A percentile compares a stretch with the other conserved stretches of the same genome.
phyloP scores from a whole-genome alignment of 192 early-diverging fungal species.

The Nowakowskiella sp. region DNA sequence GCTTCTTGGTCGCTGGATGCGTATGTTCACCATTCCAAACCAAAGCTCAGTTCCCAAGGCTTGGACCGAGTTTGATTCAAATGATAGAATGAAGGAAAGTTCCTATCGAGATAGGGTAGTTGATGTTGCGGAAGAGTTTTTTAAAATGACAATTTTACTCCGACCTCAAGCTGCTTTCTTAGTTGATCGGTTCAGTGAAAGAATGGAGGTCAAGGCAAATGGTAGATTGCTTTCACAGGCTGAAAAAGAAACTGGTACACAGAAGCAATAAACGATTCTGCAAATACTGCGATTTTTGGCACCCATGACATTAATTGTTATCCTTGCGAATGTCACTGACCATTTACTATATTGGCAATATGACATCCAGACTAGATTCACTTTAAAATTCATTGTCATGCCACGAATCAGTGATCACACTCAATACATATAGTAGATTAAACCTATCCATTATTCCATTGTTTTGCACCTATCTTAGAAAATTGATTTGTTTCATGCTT shows the following conservation, averaged over 20 bases:
- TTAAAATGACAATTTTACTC: slow-evolving; percentile 34
- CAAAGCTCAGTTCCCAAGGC: slow-evolving; percentile 48
- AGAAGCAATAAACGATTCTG: too few species aligned
- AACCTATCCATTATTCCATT: too few species aligned
- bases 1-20: slow-evolving; percentile 46
- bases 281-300: too few species aligned
- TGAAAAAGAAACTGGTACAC: slow-evolving; percentile 35
- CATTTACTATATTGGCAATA: too few species aligned
- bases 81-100: slow-evolving; percentile 36
- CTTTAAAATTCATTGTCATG: too few species aligned
- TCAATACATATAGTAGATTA: too few species aligned
- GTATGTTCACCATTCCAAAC: slow-evolving; percentile 47
- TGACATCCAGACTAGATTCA: too few species aligned
- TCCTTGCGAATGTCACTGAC: too few species aligned
- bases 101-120: slow-evolving; percentile 36
- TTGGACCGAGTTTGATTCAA: slow-evolving; percentile 42
- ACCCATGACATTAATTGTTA: too few species aligned
- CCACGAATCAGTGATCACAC: too few species aligned
- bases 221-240: slow-evolving; percentile 34
- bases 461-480: too few species aligned
- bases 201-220: slow-evolving; percentile 34
- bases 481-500: too few species aligned
- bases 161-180: slow-evolving; percentile 31
- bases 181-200: slow-evolving; percentile 37
- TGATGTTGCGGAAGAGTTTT: slow-evolving; percentile 45